A percentile compares a stretch with the other conserved stretches of the same genome.
Conservation (phyloP, 352 stramenopile species). For the Phytophthora brassicae region DNA sequence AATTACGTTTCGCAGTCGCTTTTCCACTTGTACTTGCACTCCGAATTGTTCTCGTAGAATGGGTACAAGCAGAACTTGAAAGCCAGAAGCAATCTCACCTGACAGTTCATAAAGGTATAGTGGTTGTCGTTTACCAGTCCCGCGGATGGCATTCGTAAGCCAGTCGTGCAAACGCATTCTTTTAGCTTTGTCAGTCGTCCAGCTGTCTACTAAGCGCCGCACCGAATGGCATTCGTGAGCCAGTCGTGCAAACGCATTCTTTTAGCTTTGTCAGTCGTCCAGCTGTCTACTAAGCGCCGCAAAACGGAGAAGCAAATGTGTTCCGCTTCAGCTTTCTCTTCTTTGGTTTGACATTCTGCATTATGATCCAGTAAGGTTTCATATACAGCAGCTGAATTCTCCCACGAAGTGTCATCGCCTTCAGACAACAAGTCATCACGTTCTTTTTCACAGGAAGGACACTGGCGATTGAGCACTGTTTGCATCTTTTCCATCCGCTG, state of each 20-base stretch:
- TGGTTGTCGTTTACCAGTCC: constrained; percentile 49
- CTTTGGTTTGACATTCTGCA: constrained; percentile 20
- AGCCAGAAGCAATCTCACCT: constrained; percentile 60
- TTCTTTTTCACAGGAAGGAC: constrained; percentile 28
- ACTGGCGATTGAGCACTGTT: constrained; percentile 31
- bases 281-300: constrained; percentile 57
- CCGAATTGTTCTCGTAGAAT: constrained; percentile 60
- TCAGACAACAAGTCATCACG: constrained; percentile 29
- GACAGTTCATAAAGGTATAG: constrained; percentile 66
- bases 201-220: too few species aligned
- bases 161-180: constrained; percentile 72
- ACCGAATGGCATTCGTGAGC: constrained; percentile 70
- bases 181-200: constrained; percentile 74
- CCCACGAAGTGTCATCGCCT: constrained; percentile 45
- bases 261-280: constrained; percentile 74
- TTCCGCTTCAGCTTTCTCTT: constrained; percentile 50
- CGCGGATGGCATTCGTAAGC: constrained; percentile 65
- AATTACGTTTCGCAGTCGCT: constrained; percentile 57
- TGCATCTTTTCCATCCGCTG: constrained; percentile 43
- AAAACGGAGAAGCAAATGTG: constrained; percentile 64
- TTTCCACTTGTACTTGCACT: constrained; percentile 59
- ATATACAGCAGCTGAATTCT: constrained; percentile 44
- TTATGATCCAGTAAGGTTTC: constrained; percentile 39
- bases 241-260: constrained; percentile 72
- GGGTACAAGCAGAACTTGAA: constrained; percentile 61